Evolutionary conservation across 768 basidiomycete species (phyloP).

Genomic region (Russula sp.): DNA sequence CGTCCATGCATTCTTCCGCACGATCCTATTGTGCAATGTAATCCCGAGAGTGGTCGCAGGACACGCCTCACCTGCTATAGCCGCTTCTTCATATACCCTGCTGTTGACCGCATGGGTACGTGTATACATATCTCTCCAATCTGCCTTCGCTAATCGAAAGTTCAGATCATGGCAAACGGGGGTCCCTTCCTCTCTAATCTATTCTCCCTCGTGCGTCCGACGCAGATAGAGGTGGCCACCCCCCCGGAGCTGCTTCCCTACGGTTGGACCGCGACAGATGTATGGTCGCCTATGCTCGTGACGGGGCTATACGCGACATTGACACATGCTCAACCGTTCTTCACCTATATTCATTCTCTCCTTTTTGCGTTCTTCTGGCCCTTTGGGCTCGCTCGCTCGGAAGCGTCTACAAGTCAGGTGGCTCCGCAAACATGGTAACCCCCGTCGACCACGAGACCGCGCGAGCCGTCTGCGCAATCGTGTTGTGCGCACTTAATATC

Average conservation of each 20-base stretch:
- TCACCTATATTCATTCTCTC: slow-evolving; percentile 28
- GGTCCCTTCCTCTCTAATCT: slow-evolving; percentile 79
- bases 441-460: slow-evolving; percentile 63
- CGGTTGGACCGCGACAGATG: slow-evolving; percentile 82
- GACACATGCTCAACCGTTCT: slow-evolving; percentile 86
- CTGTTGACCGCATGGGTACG: slow-evolving; percentile 25
- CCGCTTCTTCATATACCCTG: slow-evolving; percentile 25
- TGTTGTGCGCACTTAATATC: slow-evolving; percentile 61
- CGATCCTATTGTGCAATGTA: slow-evolving; percentile 23
- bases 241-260: slow-evolving; percentile 77
- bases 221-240: slow-evolving; percentile 62
- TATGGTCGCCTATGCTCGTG: slow-evolving; percentile 80
- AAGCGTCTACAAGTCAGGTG: slow-evolving; percentile 6
- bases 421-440: slow-evolving; percentile 34
- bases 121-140: background rate
- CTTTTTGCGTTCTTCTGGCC: slow-evolving; percentile 29
- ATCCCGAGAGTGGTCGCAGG: slow-evolving; percentile 23
- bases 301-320: slow-evolving; percentile 78
- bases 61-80: slow-evolving; percentile 23
- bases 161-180: slow-evolving; percentile 37
- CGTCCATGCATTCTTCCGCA: slow-evolving; percentile 27
- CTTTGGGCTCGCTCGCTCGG: slow-evolving; percentile 20
- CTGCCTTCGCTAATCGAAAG: background rate
- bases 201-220: slow-evolving; percentile 72
- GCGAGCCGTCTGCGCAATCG: slow-evolving; percentile 64